phyloP scores from a whole-genome alignment of 306 rosid genomes.

The Cucumis melo region DNA sequence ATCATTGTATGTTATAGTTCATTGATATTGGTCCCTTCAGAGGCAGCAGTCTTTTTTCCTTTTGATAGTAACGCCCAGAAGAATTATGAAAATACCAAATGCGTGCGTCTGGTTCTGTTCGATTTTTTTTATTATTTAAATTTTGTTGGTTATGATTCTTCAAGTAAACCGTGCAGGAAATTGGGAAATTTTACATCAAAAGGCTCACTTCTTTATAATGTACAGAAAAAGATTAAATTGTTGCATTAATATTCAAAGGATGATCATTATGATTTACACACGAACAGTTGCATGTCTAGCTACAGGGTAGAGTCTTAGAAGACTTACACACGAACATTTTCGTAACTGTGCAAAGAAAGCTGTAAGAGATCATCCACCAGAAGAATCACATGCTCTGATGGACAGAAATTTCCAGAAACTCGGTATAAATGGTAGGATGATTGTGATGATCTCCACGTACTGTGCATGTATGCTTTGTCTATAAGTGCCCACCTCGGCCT shows the following conservation, averaged over 20 bases:
- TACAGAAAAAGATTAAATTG: background rate
- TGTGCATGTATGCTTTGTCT: conserved; percentile 96
- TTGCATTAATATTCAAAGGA: background rate
- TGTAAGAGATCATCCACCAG: conserved; percentile 75
- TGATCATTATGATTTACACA: background rate
- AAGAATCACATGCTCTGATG: conserved; percentile 66
- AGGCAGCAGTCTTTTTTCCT: too few species aligned
- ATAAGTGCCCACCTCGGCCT: conserved; percentile 99
- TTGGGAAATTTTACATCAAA: background rate
- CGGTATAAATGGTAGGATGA: conserved; percentile 84
- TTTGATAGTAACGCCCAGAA: too few species aligned
- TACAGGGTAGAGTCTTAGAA: background rate
- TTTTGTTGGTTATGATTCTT: too few species aligned
- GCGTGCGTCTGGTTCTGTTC: too few species aligned
- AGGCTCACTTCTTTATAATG: background rate
- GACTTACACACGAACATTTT: conserved; percentile 91
- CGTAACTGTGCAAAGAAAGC: conserved; percentile 79
- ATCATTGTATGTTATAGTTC: too few species aligned
- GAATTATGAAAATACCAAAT: too few species aligned
- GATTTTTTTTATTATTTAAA: too few species aligned
- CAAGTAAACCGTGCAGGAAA: background rate
- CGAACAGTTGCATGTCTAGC: background rate
- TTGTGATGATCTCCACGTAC: conserved; percentile 98
- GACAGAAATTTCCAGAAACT: conserved; percentile 47
- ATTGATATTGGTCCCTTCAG: background rate